phyloP scores from a whole-genome alignment of 2,329 filamentous ascomycete species.

The Cryphonectria carpinicola region DNA sequence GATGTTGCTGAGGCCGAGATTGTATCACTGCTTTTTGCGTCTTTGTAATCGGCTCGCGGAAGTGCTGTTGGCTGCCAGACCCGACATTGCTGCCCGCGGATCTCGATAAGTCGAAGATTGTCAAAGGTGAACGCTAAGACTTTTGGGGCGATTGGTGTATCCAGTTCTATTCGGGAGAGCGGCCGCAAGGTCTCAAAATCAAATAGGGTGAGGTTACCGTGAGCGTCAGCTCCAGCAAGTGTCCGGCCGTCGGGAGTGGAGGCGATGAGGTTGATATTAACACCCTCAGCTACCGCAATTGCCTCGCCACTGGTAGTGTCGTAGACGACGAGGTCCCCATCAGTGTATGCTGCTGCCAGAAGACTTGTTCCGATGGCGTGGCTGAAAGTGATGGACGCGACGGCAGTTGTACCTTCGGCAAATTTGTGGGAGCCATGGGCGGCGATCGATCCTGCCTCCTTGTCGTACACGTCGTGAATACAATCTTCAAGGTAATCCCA shows the following conservation, averaged over 20 bases:
- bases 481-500: constrained; percentile 32
- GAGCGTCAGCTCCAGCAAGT: constrained; percentile 34
- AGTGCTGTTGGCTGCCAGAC: constrained; percentile 36
- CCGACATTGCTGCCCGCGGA: constrained; percentile 31
- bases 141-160: constrained; percentile 15
- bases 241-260: constrained; percentile 36
- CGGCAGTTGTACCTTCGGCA: constrained; percentile 25
- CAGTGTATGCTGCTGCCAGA: constrained; percentile 35
- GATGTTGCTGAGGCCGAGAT: too few species aligned
- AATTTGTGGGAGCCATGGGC: constrained; percentile 16
- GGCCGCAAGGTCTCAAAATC: constrained; percentile 34
- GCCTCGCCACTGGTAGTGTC: constrained; percentile 30
- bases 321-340: constrained; percentile 37
- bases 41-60: constrained; percentile 26
- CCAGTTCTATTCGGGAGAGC: constrained; percentile 29
- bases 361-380: constrained; percentile 27
- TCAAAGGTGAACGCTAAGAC: constrained; percentile 32
- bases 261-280: constrained; percentile 24
- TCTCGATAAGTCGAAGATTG: constrained; percentile 31
- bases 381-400: constrained; percentile 33
- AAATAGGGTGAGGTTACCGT: constrained; percentile 36
- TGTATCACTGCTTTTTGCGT: constrained; percentile 30
- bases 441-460: constrained; percentile 31
- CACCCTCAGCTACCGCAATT: background rate
- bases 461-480: constrained; percentile 34